Evolutionary conservation across 1,284 basidiomycete species (phyloP).

Genomic region (Cutaneotrichosporon cavernicola): DNA sequence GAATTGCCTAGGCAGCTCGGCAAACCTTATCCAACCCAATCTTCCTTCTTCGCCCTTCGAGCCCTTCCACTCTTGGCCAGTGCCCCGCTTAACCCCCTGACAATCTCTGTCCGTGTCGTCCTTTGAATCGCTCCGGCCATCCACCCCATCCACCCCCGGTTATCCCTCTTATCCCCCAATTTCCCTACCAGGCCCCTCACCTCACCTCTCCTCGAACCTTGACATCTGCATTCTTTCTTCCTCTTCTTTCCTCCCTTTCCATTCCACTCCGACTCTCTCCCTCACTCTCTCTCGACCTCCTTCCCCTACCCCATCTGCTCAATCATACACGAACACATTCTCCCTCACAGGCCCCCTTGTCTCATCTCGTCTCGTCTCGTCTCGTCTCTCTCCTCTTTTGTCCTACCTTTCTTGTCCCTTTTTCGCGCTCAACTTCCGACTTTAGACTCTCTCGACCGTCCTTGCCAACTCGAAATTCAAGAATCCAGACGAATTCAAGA

Average conservation of each 20-base stretch:
- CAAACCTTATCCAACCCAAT: conserved; percentile 2
- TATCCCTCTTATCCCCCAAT: neutral
- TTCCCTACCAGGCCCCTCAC: neutral
- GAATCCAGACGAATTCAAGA: neutral
- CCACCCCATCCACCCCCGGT: neutral
- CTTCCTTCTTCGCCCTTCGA: conserved; percentile 1
- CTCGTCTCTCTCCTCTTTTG: too few species aligned
- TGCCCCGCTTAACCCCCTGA: neutral
- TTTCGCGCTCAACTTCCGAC: neutral
- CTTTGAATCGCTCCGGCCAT: neutral
- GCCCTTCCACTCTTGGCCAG: neutral
- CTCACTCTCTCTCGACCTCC: neutral
- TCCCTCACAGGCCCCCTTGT: neutral
- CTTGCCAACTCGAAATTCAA: neutral
- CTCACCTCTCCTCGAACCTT: too few species aligned
- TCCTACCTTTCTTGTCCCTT: neutral
- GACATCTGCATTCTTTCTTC: neutral
- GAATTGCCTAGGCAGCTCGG: neutral
- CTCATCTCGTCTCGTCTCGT: neutral
- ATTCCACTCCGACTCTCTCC: neutral
- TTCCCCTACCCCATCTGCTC: neutral
- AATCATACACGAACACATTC: conserved; percentile 2
- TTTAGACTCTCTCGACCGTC: neutral
- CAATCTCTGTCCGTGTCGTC: neutral
- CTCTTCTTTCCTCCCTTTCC: conserved; percentile 2